Percentiles rank a stretch among this genome's conserved stretches.
phyloP scores from a whole-genome alignment of 345 rosid genomes.

The Populus tremula region DNA sequence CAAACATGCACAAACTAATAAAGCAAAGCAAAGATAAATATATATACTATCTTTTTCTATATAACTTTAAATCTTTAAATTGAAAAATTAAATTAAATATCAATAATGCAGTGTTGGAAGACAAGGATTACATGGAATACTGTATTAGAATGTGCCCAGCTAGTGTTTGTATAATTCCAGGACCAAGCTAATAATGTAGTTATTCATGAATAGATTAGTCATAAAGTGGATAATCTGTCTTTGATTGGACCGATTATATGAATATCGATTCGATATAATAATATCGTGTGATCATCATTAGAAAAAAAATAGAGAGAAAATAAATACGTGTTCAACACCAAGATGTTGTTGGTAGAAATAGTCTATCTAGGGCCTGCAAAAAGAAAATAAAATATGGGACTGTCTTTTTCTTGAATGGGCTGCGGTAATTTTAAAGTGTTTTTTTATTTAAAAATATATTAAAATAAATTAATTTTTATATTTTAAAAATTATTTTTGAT shows the following conservation, averaged over 20 bases:
- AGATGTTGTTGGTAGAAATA: background rate
- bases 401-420: background rate
- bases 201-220: too few species aligned
- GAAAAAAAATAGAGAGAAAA: background rate
- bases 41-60: background rate
- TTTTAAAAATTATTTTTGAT: too few species aligned
- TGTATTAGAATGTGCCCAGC: background rate
- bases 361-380: background rate
- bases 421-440: too few species aligned
- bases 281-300: background rate
- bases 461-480: too few species aligned
- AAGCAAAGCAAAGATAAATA: background rate
- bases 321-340: background rate
- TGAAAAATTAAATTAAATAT: background rate
- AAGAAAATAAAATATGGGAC: background rate
- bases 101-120: too few species aligned
- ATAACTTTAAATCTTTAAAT: background rate
- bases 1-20: fast-evolving
- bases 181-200: too few species aligned
- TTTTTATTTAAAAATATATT: too few species aligned
- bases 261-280: background rate
- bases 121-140: background rate
- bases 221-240: background rate
- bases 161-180: too few species aligned
- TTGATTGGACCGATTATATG: background rate